Evolutionary conservation across 306 rosid genomes (phyloP).

Genomic region (Macrotyloma uniflorum): DNA sequence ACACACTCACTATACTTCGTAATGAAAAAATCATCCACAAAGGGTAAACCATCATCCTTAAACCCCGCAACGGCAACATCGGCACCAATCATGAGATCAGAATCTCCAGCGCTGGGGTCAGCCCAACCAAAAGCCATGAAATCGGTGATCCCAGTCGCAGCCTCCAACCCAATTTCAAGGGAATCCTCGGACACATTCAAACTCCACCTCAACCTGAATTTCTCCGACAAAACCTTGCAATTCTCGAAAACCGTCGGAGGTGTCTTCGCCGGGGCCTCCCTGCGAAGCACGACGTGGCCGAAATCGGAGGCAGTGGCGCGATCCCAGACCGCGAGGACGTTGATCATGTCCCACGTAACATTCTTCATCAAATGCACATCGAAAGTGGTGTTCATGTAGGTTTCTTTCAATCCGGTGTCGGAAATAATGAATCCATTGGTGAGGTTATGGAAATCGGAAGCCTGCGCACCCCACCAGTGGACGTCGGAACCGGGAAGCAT

Average conservation of each 20-base stretch:
- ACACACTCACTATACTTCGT: slow-evolving; percentile 72
- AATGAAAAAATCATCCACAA: slow-evolving; percentile 79
- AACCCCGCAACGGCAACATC: slow-evolving; percentile 84
- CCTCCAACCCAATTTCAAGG: slow-evolving; percentile 81
- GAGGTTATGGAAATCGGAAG: slow-evolving; percentile 57
- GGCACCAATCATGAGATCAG: slow-evolving; percentile 70
- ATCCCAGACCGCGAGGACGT: slow-evolving; percentile 84
- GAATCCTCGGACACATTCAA: slow-evolving; percentile 54
- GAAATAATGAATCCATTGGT: slow-evolving; percentile 69
- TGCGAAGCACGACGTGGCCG: slow-evolving; percentile 57
- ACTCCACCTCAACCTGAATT: slow-evolving; percentile 81
- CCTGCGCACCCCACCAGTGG: slow-evolving; percentile 70
- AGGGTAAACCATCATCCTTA: slow-evolving; percentile 69
- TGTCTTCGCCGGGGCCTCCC: neutral
- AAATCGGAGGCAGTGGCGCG: slow-evolving; percentile 74
- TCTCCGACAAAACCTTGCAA: slow-evolving; percentile 63
- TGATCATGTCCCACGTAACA: slow-evolving; percentile 75
- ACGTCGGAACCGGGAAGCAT: slow-evolving; percentile 84
- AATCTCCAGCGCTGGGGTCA: slow-evolving; percentile 44
- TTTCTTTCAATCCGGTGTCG: slow-evolving; percentile 59
- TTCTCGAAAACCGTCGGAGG: slow-evolving; percentile 69
- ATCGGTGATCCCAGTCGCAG: slow-evolving; percentile 66
- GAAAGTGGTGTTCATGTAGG: slow-evolving; percentile 59
- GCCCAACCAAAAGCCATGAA: slow-evolving; percentile 98
- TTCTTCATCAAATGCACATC: slow-evolving; percentile 58